These are phyloP conservation scores for Diaporthe helianthi DNA, from an alignment of 2,329 filamentous ascomycete genomes.

Conservation along the genomic window DNA sequence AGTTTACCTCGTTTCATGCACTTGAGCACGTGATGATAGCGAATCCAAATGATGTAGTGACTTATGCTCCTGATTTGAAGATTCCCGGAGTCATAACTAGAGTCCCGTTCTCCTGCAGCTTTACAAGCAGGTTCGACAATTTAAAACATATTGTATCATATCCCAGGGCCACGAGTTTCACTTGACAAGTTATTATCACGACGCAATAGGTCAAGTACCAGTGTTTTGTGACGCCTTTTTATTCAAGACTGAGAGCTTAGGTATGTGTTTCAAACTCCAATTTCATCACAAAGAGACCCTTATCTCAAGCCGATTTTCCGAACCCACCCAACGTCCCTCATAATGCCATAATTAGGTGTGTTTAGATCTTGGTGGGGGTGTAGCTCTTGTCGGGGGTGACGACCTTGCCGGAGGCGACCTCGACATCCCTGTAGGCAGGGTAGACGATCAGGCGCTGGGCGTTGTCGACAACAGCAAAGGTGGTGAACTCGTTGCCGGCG, in stretches of 20 bases:
- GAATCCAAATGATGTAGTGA: too few relatives aligned
- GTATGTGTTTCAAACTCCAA: not conserved
- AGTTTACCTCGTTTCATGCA: too few relatives aligned
- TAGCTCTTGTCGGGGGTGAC: conserved; percentile 59
- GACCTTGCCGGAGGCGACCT: conserved; percentile 52
- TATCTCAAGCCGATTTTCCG: not conserved
- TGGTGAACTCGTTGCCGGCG: conserved; percentile 59
- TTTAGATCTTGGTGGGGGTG: conserved; percentile 35
- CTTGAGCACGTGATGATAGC: too few relatives aligned
- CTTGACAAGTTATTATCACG: not conserved
- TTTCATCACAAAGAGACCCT: not conserved
- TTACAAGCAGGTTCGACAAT: too few relatives aligned
- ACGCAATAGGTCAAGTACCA: not conserved
- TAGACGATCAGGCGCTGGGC: conserved; percentile 54
- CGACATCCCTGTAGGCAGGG: conserved; percentile 60
- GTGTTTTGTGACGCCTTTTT: conserved; percentile 14
- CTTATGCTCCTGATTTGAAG: too few relatives aligned
- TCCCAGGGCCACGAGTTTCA: too few relatives aligned
- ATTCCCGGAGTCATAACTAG: too few relatives aligned
- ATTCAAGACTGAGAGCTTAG: not conserved
- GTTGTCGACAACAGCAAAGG: conserved; percentile 55
- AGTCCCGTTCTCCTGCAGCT: too few relatives aligned
- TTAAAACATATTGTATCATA: too few relatives aligned
- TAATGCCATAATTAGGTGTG: not conserved
- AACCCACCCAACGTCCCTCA: not conserved